Conservation (phyloP, 2,329 filamentous ascomycete genomes). For the Geosmithia putterillii region DNA sequence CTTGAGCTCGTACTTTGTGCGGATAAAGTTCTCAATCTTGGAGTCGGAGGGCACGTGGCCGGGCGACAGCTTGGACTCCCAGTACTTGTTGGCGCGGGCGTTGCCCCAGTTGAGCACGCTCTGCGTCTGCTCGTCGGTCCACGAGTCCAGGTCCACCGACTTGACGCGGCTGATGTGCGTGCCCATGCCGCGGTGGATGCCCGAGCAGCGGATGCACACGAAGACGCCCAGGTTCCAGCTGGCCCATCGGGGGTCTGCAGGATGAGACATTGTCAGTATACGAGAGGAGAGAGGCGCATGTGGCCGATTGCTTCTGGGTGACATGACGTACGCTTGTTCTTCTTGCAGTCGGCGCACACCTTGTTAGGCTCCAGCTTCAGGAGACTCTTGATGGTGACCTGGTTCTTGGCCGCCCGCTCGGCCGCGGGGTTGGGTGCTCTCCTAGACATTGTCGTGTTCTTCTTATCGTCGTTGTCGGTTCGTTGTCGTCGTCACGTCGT, state of each 20-base stretch:
- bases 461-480: neutral
- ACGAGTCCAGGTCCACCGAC: conserved; percentile 92
- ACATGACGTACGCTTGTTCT: conserved; percentile 73
- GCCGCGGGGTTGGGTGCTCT: conserved; percentile 65
- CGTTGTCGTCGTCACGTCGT: neutral
- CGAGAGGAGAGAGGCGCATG: neutral
- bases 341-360: conserved; percentile 95
- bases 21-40: conserved; percentile 99
- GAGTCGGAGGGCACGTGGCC: conserved; percentile 90
- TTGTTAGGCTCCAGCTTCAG: conserved; percentile 94
- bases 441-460: conserved; percentile 47
- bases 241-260: conserved; percentile 86
- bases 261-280: neutral
- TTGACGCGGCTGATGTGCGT: conserved; percentile 98
- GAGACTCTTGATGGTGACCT: conserved; percentile 84
- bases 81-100: conserved; percentile 93
- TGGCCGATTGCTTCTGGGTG: neutral
- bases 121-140: conserved; percentile 96
- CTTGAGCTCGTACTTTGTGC: conserved; percentile 98
- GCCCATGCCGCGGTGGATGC: conserved; percentile 97
- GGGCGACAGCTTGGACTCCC: conserved; percentile 86
- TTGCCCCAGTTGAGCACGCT: conserved; percentile 96
- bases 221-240: conserved; percentile 98
- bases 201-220: conserved; percentile 94
- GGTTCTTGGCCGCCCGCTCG: conserved; percentile 86